Base-by-base conservation (phyloP, 495 filamentous ascomycete species). In the Hyaloscypha finlandica region DNA sequence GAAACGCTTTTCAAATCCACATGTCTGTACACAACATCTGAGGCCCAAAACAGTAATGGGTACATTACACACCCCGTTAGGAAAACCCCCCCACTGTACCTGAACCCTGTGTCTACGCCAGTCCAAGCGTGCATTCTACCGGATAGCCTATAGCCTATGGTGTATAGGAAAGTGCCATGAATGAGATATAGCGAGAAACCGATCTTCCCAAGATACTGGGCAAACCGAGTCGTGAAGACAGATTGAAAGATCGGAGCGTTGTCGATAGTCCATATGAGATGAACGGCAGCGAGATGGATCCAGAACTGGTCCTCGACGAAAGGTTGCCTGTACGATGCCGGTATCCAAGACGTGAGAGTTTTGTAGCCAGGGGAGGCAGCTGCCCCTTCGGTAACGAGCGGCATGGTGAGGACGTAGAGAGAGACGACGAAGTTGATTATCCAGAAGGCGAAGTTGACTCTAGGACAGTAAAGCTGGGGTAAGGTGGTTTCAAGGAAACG, bases 1-100 rank as follows among this genome's bases (percentile, higher is more conserved):
- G 6, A 30, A 12, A 59, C 55, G 29, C 9, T 59, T 30, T 30
- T 59, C 29, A 30, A 20, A 32, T 59, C 55, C 29, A 59, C 55
- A 59, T 59, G 30, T 30, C 33, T 59, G 8, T n/a, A 20, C 6
- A 59, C 55, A 29, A 59, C 33, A 30, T 59, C n/a, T 19, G 55
- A 20, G 12, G 55, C 33, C 55, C 55, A 59, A 32, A 59, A 59
- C 55, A 59, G 29, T 6, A 59, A 30, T 30, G 55, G 22, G 22
- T 59, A 59, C 55, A 59, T 59, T n/a, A 33, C 55, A 20, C 29
- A 8, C 22, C 8, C 12, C 55, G 4, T 59, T 14, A 59, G 8
- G 30, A 29, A 8, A 59, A 59, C 30, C 8, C 55, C 55, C 8
- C 16, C n/a, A n/a, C 8, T 19, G 19, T 59, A 59, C 22, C 16